Base-by-base conservation (phyloP, 2,329 filamentous ascomycete genomes). In the Akanthomyces uredinophilus region DNA sequence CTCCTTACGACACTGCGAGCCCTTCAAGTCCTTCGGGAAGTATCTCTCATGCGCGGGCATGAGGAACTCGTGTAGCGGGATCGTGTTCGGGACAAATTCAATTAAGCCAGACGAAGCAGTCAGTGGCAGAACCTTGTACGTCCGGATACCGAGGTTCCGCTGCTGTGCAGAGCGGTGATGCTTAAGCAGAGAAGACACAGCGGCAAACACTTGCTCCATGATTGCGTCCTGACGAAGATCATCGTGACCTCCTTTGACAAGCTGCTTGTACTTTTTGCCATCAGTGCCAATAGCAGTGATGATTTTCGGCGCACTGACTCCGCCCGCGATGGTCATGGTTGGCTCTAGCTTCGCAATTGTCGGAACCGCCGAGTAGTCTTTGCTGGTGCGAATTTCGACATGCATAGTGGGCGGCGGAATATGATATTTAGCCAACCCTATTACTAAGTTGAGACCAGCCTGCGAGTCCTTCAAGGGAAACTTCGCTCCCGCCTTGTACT, bases 201-300 rank as follows among this genome's bases (percentile, higher is more conserved):
- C 92, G 63, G 93, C 91, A 73, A 99, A 99, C 1, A 99, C 95
- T 75, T 99, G 95, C 75, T 99, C 96, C 96, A 99, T 99, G 79
- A 87, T 99, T 50, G 94, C 92, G 70, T 99, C 95, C 77, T 99
- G 95, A 10, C 96, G 90, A 14, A 99, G 83, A 72, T 99, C 94
- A 73, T 99, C 95, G 70, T 94, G 94, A 20, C 95, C 93, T 65
- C 92, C 92, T 80, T 99, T 99, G 72, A 96, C 91, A 65, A 99
- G 80, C 75, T 97, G 92, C 73, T 91, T 96, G 77, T 93, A 96
- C 41, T 82, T 84, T 61, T 82, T 78, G 7, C 95, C 96, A 73
- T 97, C 85, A 20, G 84, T 90, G 18, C 87, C 91, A 22, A 91
- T 75, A 1, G 89, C 90, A 0, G 92, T 95, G 62, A 98, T 87